A percentile compares a stretch with the other conserved stretches of the same genome.
Conservation (phyloP, 208 protist genomes). For the Acanthamoeba comandoni region DNA sequence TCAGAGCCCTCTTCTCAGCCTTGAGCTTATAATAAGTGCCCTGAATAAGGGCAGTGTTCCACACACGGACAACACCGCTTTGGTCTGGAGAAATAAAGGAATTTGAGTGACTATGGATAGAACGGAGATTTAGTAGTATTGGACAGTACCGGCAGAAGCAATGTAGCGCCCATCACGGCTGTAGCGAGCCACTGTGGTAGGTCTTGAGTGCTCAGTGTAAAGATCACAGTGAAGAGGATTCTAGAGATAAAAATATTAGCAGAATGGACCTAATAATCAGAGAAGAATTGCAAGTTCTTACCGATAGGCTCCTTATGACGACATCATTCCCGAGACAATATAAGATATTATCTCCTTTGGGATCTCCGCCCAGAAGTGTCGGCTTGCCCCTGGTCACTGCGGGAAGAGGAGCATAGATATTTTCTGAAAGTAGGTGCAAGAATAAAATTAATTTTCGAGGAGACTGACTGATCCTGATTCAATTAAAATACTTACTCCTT, state of each 20-base stretch:
- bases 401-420: slow-evolving; percentile 84
- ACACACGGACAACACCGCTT: slow-evolving; percentile 86
- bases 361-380: slow-evolving; percentile 82
- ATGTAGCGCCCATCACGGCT: slow-evolving; percentile 87
- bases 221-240: slow-evolving; percentile 81
- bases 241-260: not conserved
- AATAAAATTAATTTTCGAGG: not conserved
- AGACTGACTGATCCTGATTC: not conserved
- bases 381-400: slow-evolving; percentile 82
- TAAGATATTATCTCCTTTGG: slow-evolving; percentile 86
- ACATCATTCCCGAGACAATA: slow-evolving; percentile 85
- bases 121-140: too few relatives aligned
- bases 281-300: slow-evolving; percentile 5
- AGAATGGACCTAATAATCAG: not conserved
- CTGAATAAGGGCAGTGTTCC: slow-evolving; percentile 84
- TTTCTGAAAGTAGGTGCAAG: slow-evolving; percentile 58
- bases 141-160: slow-evolving; percentile 84
- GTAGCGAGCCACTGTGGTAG: slow-evolving; percentile 84
- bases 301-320: slow-evolving; percentile 85
- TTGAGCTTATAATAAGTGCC: slow-evolving; percentile 83
- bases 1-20: slow-evolving; percentile 75
- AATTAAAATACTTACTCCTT: slow-evolving; percentile 15
- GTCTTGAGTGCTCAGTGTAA: slow-evolving; percentile 87
- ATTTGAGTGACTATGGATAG: not conserved
- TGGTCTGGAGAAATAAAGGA: slow-evolving; percentile 67